phyloP scores from a whole-genome alignment of 371 early-diverging fungal genomes.

The Mucor mucedo region DNA sequence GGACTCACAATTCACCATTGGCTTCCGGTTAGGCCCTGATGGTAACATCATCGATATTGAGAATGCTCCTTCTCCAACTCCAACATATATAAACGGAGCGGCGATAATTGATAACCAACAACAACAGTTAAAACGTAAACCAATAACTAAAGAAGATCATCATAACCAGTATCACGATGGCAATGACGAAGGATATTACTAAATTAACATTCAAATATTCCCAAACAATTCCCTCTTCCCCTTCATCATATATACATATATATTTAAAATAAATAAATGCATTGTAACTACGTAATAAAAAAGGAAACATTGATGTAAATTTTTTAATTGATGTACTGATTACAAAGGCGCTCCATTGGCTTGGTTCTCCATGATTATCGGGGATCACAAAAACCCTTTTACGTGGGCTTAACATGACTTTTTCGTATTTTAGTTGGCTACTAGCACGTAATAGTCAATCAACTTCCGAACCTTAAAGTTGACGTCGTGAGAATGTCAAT shows the following conservation, averaged over 20 bases:
- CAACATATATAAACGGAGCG: not conserved
- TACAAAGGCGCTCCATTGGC: too few species aligned
- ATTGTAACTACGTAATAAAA: not conserved
- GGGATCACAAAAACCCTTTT: too few species aligned
- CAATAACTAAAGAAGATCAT: not conserved
- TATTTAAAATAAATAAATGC: not conserved
- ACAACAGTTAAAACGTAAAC: constrained; percentile 13
- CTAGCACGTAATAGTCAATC: too few species aligned
- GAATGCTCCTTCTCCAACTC: constrained; percentile 21
- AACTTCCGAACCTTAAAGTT: too few species aligned
- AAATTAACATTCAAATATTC: not conserved
- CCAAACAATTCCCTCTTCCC: not conserved
- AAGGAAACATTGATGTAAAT: too few species aligned
- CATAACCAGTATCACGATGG: not conserved
- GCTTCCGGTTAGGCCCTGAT: constrained; percentile 17
- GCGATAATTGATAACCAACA: not conserved
- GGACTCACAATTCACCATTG: constrained; percentile 24
- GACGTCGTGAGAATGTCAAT: too few species aligned
- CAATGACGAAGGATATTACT: not conserved
- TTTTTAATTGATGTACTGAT: too few species aligned
- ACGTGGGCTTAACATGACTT: too few species aligned
- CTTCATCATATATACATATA: not conserved
- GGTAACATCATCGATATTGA: constrained; percentile 26
- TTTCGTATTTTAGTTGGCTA: too few species aligned
- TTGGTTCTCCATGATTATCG: too few species aligned